Conservation (phyloP, 257 asterid genomes). For the Scutellaria minor region DNA sequence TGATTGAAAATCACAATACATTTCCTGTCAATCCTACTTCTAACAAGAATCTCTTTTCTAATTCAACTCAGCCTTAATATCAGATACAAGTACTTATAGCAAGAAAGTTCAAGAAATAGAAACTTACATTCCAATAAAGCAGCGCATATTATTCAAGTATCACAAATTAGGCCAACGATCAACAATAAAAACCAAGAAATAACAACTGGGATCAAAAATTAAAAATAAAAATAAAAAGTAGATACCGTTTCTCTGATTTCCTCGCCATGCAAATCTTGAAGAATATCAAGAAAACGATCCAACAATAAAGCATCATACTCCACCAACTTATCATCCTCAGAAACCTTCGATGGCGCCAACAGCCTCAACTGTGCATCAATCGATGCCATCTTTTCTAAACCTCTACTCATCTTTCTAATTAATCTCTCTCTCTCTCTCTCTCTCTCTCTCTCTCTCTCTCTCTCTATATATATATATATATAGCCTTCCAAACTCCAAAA, state of each 20-base stretch:
- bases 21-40: neutral
- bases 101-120: neutral
- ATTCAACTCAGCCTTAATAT: neutral
- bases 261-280: constrained; percentile 83
- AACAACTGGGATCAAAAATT: neutral
- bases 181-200: neutral
- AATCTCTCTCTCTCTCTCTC: too few relatives aligned
- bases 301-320: constrained; percentile 84
- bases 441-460: too few relatives aligned
- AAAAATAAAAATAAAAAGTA: neutral
- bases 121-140: constrained; percentile 14
- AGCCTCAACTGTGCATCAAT: constrained; percentile 88
- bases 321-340: constrained; percentile 87
- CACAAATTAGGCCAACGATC: neutral
- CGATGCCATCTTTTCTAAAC: constrained; percentile 68
- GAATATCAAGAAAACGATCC: constrained; percentile 85
- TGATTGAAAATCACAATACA: neutral
- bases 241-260: constrained; percentile 74
- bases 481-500: neutral
- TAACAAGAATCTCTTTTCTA: neutral
- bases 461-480: too few relatives aligned
- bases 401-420: constrained; percentile 38
- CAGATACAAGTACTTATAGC: neutral
- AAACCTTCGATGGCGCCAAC: constrained; percentile 75
- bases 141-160: neutral